Evolutionary conservation across 805 yeast genomes (phyloP), one percentile per base, ranked within the genome.

Genomic region (Ogataea wickerhamii): DNA sequence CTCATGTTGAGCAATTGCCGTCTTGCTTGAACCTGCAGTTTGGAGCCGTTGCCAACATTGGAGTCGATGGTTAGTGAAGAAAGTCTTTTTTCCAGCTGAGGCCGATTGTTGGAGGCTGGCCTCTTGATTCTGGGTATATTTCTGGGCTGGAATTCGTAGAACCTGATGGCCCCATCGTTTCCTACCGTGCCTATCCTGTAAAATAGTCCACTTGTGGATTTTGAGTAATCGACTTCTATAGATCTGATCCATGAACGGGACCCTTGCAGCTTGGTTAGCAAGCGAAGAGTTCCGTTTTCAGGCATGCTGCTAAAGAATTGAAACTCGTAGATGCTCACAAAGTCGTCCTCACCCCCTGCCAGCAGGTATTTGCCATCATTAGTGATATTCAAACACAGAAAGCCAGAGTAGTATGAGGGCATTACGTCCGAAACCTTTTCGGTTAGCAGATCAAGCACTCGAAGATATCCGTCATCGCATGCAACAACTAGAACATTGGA

Each of bases 371-470:
- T 68, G 24, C 67, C 71, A 48, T 76, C 80, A 3, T 63, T 61
- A 0, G 79, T 71, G 39, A 74, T 68, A 30, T 61, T 65, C 16
- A 73, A 55, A 46, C 76, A 70, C 21, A 73, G 58, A 8, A 81
- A 60, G 0, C 87, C 87, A 24, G 82, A 85, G 54, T 78, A 84
- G 51, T 78, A 80, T 24, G 82, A 72, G 4, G 85, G 77, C 23
- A 76, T 57, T 1, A 80, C 63, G 48, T 81, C 89, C 1, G 75
- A 51, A 4, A 73, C 40, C 8, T 38, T 40, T 43, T 74, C 77
- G 5, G 52, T 55, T 18, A 52, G 49, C 2, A 80, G 54, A 52
- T 81, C 82, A 32, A 83, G 62, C 13, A 83, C 48, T 32, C 83
- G 61, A 18, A 80, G 61, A 43, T 71, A 73, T 2, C 88, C 93